phyloP scores from a whole-genome alignment of 164 flowering plant species.

The Euptelea pleiosperma region DNA sequence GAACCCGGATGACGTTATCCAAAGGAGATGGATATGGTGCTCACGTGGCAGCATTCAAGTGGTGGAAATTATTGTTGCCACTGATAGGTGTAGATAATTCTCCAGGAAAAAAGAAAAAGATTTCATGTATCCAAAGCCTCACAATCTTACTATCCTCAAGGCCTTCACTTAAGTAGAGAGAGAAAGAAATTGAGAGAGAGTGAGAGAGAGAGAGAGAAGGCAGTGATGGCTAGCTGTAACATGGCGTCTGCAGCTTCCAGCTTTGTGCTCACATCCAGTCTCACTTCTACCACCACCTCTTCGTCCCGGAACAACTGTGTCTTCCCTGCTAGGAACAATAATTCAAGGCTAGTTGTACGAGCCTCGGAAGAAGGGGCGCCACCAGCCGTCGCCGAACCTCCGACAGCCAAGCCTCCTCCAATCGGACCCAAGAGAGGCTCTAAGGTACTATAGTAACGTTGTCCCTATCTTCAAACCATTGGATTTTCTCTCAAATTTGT shows the following conservation, averaged over 20 bases:
- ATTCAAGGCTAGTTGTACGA: conserved; percentile 58
- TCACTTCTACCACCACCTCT: conserved; percentile 25
- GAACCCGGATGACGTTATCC: conserved; percentile 48
- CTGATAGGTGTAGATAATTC: conserved; percentile 19
- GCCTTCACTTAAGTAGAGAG: neutral
- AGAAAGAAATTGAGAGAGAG: neutral
- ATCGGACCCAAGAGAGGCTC: conserved; percentile 97
- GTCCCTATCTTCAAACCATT: neutral
- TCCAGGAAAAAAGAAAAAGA: conserved; percentile 13
- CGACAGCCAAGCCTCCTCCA: conserved; percentile 68
- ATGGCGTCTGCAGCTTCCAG: conserved; percentile 75
- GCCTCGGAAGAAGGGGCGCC: conserved; percentile 53
- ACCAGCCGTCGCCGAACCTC: conserved; percentile 40
- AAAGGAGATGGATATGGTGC: conserved; percentile 50
- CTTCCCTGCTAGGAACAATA: conserved; percentile 28
- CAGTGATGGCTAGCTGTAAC: conserved; percentile 56
- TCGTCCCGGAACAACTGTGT: conserved; percentile 27
- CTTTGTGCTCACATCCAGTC: conserved; percentile 41
- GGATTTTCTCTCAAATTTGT: neutral
- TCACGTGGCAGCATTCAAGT: conserved; percentile 51
- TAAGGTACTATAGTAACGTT: conserved; percentile 39
- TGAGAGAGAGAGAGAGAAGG: neutral
- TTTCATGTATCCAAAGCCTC: conserved; percentile 20
- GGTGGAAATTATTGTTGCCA: conserved; percentile 31
- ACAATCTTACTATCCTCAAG: conserved; percentile 5